Base-by-base conservation (phyloP, 1,284 basidiomycete species). In the Irpex sp. region DNA sequence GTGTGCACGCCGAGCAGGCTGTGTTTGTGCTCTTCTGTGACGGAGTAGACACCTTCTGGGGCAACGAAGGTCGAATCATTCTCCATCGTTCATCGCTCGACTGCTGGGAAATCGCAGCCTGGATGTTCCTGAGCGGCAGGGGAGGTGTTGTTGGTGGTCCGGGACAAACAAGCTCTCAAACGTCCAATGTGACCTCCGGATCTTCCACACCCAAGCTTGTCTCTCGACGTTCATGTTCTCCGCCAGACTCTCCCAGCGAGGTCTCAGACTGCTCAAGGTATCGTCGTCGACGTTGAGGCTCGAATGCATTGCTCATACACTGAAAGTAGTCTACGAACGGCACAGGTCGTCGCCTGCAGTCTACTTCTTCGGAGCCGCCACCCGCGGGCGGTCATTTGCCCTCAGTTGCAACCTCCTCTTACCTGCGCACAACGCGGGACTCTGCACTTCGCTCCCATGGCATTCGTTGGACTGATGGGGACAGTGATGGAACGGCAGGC, bases 21-120 rank as follows among this genome's bases (percentile, higher is more conserved):
- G 0, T 89, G 86, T 74, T 88, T 92, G 80, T 91, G 87, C 71
- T 93, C 91, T 70, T 93, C 92, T n/a, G 87, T 90, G 72, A 92
- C 83, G 19, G 90, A 87, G 77, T 94, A 94, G 61, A 93, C 90
- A 70, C 92, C 92, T 75, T 94, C 92, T 63, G 92, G 92, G 40
- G 92, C 92, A 63, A 92, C 87, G 76, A 94, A 93, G 19, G 89
- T 89, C 63, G 83, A 82, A 61, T 91, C 91, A 81, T 84, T 90
- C 80, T 92, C 90, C 88, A 92, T 92, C 59, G 64, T 70, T 69
- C 72, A 71, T 69, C 61, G 68, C 68, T 66, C 58, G 64, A 65
- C 59, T 64, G 63, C 63, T 60, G 57, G 62, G 59, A 26, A 58
- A 64, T 58, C 58, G 37, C 31, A 62, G 62, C 17, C 57, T 15